phyloP scores from a whole-genome alignment of 805 yeast species.

The Scheffersomyces amazonensis region DNA sequence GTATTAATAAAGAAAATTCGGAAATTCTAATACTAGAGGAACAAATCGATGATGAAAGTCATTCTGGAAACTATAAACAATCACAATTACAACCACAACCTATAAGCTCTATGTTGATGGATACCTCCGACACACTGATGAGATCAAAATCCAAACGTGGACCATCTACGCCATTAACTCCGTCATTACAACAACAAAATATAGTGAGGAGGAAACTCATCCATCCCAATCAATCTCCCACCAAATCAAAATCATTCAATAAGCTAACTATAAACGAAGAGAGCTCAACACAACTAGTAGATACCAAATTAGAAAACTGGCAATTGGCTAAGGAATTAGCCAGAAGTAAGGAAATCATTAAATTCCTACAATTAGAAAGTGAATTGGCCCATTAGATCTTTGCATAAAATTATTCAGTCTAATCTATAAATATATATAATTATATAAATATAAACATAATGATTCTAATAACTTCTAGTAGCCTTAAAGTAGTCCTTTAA shows the following conservation, averaged over 20 bases:
- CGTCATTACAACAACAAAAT: conserved; percentile 11
- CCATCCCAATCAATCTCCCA: background rate
- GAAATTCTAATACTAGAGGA: too few species aligned
- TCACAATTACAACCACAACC: too few species aligned
- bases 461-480: conserved; percentile 37
- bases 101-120: too few species aligned
- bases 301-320: conserved; percentile 31
- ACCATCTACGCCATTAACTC: conserved; percentile 35
- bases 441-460: conserved; percentile 1
- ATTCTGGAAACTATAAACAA: too few species aligned
- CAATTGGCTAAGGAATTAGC: conserved; percentile 18
- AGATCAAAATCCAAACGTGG: conserved; percentile 26
- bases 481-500: conserved; percentile 49
- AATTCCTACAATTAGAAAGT: conserved; percentile 32
- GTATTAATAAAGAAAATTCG: too few species aligned
- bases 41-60: too few species aligned
- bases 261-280: conserved; percentile 10
- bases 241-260: background rate
- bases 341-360: conserved; percentile 18
- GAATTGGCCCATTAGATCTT: conserved; percentile 8
- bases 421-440: background rate
- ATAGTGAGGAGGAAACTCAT: background rate
- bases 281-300: conserved; percentile 12
- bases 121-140: too few species aligned
- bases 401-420: background rate